Base-by-base conservation (phyloP, 352 stramenopile genomes). In the Peronospora farinosa region DNA sequence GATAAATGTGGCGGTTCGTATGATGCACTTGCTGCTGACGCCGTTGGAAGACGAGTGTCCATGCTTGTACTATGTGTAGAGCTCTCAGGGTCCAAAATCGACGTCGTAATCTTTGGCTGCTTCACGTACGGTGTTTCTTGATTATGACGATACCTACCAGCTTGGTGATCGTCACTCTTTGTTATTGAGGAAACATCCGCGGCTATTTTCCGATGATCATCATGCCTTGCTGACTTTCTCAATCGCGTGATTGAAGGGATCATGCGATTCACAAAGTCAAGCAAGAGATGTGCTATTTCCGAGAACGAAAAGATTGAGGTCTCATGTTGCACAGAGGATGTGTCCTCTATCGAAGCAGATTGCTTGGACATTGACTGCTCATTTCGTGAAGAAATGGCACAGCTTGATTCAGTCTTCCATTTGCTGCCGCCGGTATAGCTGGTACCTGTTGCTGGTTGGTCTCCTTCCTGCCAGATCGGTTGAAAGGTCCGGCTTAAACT, bases 1-100 rank as follows among this genome's bases (percentile, higher is more conserved):
- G 82, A 93, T 42, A 93, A 54, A 42, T 93, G 79, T 0, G 59
- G 27, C 8, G 78, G 75, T 13, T 84, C 44, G 44, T 76, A 87
- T 30, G 63, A 28, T 12, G 47, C 28, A 1, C 11, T 64, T 40
- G 44, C 11, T 40, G 28, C 40, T 51, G 47, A 40, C 5, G 46
- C 40, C 15, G 32, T 5, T 32, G 40, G 41, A 8, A 31, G 32
- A 40, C 19, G 13, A 31, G 21, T 37, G 28, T 10, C n/a, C 8
- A 31, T 42, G 15, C 36, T 47, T 45, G 13, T n/a, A 30, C 37
- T 5, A 42, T 16, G 17, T 7, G 37, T 7, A 45, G 21, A 32
- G 9, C 4, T 41, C 37, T 40, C 37, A 33, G 11, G 2, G n/a
- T 28, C 27, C 35, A 27, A 21, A 38, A 13, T 10, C 31, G 32